These are phyloP conservation scores for Funneliformis mosseae DNA, from an alignment of 192 early-diverging fungal genomes.

Conservation along the genomic window DNA sequence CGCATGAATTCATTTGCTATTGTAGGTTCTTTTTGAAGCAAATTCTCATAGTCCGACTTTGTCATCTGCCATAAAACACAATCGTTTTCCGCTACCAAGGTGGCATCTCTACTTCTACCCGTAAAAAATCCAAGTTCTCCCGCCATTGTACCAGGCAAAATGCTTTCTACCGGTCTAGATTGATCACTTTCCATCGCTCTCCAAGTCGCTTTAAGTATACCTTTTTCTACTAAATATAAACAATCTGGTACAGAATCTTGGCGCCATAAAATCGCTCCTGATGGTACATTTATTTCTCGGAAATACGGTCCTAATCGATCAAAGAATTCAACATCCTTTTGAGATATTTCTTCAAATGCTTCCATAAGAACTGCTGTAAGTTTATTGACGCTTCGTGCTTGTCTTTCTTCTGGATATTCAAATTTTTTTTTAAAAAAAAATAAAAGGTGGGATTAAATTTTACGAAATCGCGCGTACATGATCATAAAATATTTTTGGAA, in stretches of 20 bases:
- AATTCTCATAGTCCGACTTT: conserved; percentile 63
- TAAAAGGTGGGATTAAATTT: not conserved
- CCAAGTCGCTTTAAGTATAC: conserved; percentile 56
- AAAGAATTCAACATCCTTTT: conserved; percentile 56
- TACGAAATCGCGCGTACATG: not conserved
- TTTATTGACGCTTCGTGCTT: conserved; percentile 45
- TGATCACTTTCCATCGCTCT: conserved; percentile 44
- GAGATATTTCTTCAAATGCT: conserved; percentile 65
- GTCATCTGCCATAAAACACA: conserved; percentile 76
- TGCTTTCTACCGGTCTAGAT: conserved; percentile 67
- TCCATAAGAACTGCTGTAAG: conserved; percentile 60
- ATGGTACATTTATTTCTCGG: conserved; percentile 53
- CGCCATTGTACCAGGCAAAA: conserved; percentile 88
- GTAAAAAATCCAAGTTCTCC: conserved; percentile 87
- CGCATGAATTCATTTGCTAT: conserved; percentile 77
- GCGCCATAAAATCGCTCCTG: conserved; percentile 68
- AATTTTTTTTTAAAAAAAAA: not conserved
- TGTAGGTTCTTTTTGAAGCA: conserved; percentile 68
- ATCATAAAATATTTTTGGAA: not conserved
- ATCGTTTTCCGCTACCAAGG: conserved; percentile 64
- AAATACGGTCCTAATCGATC: conserved; percentile 66
- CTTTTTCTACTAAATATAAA: conserved; percentile 79
- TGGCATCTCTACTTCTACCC: conserved; percentile 52
- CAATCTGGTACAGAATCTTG: conserved; percentile 59
- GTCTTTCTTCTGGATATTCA: not conserved